Evolutionary conservation across 345 rosid genomes (phyloP).

Genomic region (Eucalyptus polybractea): DNA sequence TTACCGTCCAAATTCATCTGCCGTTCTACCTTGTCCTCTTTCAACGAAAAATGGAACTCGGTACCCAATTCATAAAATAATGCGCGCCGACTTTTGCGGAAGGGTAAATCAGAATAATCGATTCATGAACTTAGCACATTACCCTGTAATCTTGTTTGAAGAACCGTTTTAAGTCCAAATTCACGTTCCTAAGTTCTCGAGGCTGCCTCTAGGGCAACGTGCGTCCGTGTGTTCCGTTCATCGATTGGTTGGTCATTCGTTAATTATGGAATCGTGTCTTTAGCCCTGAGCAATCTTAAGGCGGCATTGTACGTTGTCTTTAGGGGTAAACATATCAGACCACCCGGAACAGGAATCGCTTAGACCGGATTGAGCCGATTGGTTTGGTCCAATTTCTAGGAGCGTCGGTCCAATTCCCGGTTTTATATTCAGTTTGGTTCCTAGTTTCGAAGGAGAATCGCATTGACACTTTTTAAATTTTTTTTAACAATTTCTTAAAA

Average conservation of each 20-base stretch:
- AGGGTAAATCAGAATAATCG: neutral
- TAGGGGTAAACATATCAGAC: no score
- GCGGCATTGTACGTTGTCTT: no score
- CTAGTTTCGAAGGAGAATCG: rapidly evolving
- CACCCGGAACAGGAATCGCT: rapidly evolving
- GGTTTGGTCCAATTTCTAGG: no score
- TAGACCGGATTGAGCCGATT: rapidly evolving
- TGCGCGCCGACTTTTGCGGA: neutral
- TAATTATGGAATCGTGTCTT: neutral
- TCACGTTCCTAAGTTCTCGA: neutral
- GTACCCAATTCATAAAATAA: neutral
- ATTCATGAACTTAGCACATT: neutral
- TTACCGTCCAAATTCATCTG: neutral
- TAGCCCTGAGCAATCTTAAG: neutral
- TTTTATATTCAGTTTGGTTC: no score
- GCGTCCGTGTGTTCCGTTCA: neutral
- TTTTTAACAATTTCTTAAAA: no score
- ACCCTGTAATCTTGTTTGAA: neutral
- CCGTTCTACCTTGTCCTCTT: neutral
- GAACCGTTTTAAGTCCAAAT: neutral
- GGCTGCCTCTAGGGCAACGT: neutral
- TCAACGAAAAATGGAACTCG: neutral
- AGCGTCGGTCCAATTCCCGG: rapidly evolving
- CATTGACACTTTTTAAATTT: no score
- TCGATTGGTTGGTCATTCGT: neutral